Conservation (phyloP, 2,329 filamentous ascomycete genomes). For the Rhynchosporium secalis region DNA sequence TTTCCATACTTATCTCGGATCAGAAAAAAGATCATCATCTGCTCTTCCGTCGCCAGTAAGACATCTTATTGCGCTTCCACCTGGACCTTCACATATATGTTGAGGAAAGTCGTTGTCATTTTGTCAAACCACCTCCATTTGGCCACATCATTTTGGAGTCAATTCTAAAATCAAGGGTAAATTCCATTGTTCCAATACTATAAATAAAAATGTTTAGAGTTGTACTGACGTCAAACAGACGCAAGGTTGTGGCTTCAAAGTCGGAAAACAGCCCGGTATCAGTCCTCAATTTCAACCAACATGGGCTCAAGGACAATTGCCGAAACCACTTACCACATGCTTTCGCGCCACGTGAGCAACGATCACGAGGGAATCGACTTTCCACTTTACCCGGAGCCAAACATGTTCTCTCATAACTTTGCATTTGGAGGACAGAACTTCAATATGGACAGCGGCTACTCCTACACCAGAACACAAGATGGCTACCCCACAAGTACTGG, state of each 20-base stretch:
- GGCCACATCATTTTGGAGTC: constrained; percentile 24
- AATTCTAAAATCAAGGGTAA: constrained; percentile 27
- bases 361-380: constrained; percentile 41
- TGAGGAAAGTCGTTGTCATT: not conserved
- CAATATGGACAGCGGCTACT: constrained; percentile 46
- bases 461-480: constrained; percentile 35
- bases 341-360: constrained; percentile 58
- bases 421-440: constrained; percentile 48
- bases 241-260: constrained; percentile 32
- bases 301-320: constrained; percentile 60
- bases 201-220: not conserved
- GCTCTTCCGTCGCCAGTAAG: not conserved
- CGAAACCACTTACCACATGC: constrained; percentile 90
- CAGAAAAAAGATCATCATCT: constrained; percentile 5
- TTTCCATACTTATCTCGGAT: constrained; percentile 12
- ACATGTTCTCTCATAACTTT: constrained; percentile 47
- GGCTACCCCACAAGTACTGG: constrained; percentile 45
- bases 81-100: not conserved
- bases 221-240: constrained; percentile 28
- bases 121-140: constrained; percentile 6
- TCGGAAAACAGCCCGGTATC: constrained; percentile 30
- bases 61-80: constrained; percentile 3
- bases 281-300: constrained; percentile 68
- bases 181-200: not conserved
- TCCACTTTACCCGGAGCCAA: constrained; percentile 49